Evolutionary conservation across 2,329 filamentous ascomycete species (phyloP).

Genomic region (Aspergillus sp.): DNA sequence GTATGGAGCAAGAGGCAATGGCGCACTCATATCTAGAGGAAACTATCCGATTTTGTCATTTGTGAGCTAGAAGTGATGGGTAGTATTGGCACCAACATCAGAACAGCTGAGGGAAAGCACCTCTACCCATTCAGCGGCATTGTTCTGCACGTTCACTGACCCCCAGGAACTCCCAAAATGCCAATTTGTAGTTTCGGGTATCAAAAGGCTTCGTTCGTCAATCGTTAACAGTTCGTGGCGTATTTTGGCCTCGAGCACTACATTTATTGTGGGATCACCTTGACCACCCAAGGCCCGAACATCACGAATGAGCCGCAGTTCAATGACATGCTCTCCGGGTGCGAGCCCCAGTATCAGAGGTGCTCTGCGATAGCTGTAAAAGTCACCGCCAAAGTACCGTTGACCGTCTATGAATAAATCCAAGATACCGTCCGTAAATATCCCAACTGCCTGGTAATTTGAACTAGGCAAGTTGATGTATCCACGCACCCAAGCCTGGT

Average conservation of each 20-base stretch:
- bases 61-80: neutral
- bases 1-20: slow-evolving; percentile 28
- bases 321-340: slow-evolving; percentile 52
- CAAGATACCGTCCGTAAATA: slow-evolving; percentile 51
- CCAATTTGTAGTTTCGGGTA: slow-evolving; percentile 54
- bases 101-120: slow-evolving; percentile 21
- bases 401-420: slow-evolving; percentile 55
- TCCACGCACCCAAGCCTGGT: slow-evolving; percentile 59
- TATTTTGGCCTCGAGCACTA: slow-evolving; percentile 38
- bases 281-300: slow-evolving; percentile 57
- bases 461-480: slow-evolving; percentile 41
- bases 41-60: neutral
- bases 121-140: slow-evolving; percentile 23
- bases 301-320: slow-evolving; percentile 56
- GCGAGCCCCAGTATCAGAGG: slow-evolving; percentile 51
- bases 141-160: slow-evolving; percentile 53
- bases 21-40: slow-evolving; percentile 8
- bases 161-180: slow-evolving; percentile 48
- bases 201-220: slow-evolving; percentile 38
- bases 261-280: slow-evolving; percentile 46
- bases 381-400: slow-evolving; percentile 59
- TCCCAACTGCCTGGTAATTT: slow-evolving; percentile 33
- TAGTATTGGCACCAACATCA: slow-evolving; percentile 13
- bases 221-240: slow-evolving; percentile 29
- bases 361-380: slow-evolving; percentile 52